These are phyloP conservation scores for Neophaeococcomyces aloes DNA, from an alignment of 2,329 filamentous ascomycete genomes.

Conservation along the genomic window DNA sequence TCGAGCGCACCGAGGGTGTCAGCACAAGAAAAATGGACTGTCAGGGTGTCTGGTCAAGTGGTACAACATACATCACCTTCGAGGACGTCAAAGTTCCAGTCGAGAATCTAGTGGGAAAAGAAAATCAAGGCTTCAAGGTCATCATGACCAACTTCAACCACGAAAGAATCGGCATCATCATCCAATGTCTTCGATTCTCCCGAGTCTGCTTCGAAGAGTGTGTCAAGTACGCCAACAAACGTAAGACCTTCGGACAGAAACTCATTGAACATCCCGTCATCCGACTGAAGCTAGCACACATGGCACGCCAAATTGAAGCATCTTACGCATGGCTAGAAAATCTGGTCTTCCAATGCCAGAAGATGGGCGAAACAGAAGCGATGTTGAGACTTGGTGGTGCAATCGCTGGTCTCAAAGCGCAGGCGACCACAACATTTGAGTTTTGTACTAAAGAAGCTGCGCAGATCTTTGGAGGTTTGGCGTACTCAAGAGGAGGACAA, in stretches of 20 bases:
- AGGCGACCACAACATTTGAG: constrained; percentile 88
- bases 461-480: constrained; percentile 93
- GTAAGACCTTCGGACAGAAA: constrained; percentile 89
- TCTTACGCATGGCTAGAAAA: constrained; percentile 97
- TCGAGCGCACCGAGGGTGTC: constrained; percentile 82
- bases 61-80: constrained; percentile 95
- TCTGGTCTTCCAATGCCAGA: constrained; percentile 81
- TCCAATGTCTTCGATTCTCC: constrained; percentile 89
- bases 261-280: constrained; percentile 96
- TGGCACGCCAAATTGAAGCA: constrained; percentile 95
- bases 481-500: constrained; percentile 86
- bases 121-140: constrained; percentile 96
- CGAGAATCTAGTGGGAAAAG: constrained; percentile 96
- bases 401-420: constrained; percentile 88
- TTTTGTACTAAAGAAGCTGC: constrained; percentile 93
- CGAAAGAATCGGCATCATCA: constrained; percentile 96
- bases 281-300: constrained; percentile 92
- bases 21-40: constrained; percentile 95
- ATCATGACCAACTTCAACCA: constrained; percentile 99
- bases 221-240: constrained; percentile 95
- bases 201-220: constrained; percentile 96
- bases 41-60: constrained; percentile 90
- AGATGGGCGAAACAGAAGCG: constrained; percentile 88
- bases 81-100: constrained; percentile 99
- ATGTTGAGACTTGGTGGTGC: constrained; percentile 93